These are phyloP conservation scores for Trichophyton mentagrophytes DNA, from an alignment of 2,329 filamentous ascomycete genomes.

Conservation along the genomic window DNA sequence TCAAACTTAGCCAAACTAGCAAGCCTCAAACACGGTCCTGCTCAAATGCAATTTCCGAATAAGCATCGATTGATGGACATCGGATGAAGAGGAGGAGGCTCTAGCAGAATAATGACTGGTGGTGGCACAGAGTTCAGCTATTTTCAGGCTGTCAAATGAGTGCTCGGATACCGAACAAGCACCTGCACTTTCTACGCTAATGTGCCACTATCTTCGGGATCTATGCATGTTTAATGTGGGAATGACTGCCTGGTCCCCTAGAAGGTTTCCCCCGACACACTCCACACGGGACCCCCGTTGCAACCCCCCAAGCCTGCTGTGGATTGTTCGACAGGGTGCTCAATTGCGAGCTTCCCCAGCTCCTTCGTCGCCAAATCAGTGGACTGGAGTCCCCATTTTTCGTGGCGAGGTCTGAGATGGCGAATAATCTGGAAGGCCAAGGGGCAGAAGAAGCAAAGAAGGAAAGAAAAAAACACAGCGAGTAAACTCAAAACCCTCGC, in stretches of 20 bases:
- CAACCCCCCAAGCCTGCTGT: background rate
- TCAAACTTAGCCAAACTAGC: background rate
- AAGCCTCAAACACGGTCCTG: background rate
- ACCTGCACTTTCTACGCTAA: background rate
- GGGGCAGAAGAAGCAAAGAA: background rate
- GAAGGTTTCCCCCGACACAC: constrained; percentile 2
- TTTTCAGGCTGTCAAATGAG: constrained; percentile 2
- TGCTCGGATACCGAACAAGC: background rate
- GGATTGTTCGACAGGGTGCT: background rate
- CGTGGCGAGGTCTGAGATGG: background rate
- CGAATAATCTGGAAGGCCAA: constrained; percentile 4
- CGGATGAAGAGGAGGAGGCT: background rate
- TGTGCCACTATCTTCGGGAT: constrained; percentile 4
- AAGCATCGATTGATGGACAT: background rate
- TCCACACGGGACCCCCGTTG: constrained; percentile 3
- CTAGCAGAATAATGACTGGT: background rate
- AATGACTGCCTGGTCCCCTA: background rate
- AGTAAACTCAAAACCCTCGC: background rate
- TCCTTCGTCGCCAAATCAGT: constrained; percentile 1
- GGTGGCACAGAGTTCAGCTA: constrained; percentile 2
- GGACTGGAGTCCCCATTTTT: background rate
- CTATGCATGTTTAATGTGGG: background rate
- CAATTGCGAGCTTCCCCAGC: constrained; percentile 1
- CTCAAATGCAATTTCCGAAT: constrained; percentile 1
- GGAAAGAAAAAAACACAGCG: background rate